phyloP scores from a whole-genome alignment of 257 asterid genomes.

The Datura wrightii region DNA sequence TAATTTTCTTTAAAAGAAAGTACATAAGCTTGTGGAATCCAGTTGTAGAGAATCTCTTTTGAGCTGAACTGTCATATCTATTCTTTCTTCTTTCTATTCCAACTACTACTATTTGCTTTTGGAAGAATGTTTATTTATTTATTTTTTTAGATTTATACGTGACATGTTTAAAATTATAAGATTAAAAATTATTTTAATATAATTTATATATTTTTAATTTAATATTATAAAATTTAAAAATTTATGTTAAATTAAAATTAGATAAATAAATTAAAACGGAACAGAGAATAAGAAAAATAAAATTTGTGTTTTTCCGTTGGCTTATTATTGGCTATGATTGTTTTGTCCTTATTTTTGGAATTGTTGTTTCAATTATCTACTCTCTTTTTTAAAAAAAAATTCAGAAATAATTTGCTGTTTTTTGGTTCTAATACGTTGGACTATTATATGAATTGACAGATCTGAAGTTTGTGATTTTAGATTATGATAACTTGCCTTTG shows the following conservation, averaged over 20 bases:
- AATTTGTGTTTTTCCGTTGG: background rate
- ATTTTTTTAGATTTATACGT: too few species aligned
- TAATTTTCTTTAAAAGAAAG: too few species aligned
- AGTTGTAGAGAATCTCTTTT: constrained; percentile 14
- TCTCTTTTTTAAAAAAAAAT: background rate
- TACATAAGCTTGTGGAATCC: background rate
- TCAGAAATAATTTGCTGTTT: constrained; percentile 2
- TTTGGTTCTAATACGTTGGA: background rate
- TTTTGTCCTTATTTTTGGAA: background rate
- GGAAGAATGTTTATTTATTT: background rate
- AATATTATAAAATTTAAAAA: too few species aligned
- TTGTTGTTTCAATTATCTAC: background rate
- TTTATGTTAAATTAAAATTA: too few species aligned
- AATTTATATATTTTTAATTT: too few species aligned
- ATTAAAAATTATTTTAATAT: too few species aligned
- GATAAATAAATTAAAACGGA: too few species aligned
- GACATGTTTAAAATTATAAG: too few species aligned
- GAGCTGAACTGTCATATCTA: background rate
- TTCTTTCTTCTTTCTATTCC: background rate
- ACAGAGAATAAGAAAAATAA: too few species aligned
- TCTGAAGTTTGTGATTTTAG: background rate
- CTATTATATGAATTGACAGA: background rate
- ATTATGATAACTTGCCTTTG: background rate
- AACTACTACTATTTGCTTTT: background rate
- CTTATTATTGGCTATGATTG: background rate